Evolutionary conservation across 2,329 filamentous ascomycete genomes (phyloP).

Genomic region (Ophiostoma himal-ulmi): DNA sequence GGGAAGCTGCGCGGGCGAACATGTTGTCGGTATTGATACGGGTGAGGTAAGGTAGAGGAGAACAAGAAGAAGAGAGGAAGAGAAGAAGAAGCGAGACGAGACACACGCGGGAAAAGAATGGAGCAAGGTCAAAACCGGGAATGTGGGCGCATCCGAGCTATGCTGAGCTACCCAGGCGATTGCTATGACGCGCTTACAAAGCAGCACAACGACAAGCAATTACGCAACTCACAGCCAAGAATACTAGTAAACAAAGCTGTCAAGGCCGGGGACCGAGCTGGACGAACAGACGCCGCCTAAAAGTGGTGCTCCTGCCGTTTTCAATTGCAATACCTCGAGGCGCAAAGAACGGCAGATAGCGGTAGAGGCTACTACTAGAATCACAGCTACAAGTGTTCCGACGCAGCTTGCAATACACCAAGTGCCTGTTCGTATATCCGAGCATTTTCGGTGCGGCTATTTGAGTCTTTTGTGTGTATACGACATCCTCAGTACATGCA

Average conservation of each 20-base stretch:
- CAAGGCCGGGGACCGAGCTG: background rate
- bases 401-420: background rate
- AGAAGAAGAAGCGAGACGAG: background rate
- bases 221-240: background rate
- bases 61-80: background rate
- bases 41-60: background rate
- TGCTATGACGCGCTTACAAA: conserved; percentile 4
- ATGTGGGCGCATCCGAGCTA: background rate
- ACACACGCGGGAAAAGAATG: conserved; percentile 12
- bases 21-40: conserved; percentile 41
- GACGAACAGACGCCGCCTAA: background rate
- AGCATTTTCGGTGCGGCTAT: background rate
- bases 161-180: background rate
- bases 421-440: background rate
- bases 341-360: background rate
- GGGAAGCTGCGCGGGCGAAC: conserved; percentile 61
- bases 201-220: background rate
- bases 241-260: background rate
- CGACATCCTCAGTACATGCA: background rate
- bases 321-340: background rate
- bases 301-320: background rate
- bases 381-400: background rate
- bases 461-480: background rate
- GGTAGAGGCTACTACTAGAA: background rate
- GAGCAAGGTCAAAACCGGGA: conserved; percentile 5